A percentile compares a stretch with the other conserved stretches of the same genome.
These are phyloP conservation scores for Linum trigynum DNA, from an alignment of 345 rosid genomes.

Conservation along the genomic window DNA sequence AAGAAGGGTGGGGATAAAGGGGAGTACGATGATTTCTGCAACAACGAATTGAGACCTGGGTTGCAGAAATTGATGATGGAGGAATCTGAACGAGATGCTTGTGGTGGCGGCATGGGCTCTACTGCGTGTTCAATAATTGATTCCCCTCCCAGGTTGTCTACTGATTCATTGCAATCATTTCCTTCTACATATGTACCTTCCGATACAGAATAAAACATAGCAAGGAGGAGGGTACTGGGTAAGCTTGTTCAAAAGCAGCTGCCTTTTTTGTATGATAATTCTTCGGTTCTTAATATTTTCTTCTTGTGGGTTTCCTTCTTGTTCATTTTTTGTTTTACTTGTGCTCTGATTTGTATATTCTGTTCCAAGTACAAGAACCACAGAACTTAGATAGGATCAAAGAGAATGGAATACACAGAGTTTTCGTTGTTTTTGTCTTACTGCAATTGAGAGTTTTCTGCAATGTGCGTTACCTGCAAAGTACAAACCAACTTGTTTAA, in stretches of 20 bases:
- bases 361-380: constrained; percentile 20
- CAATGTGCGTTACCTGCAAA: no score
- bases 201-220: constrained; percentile 45
- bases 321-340: constrained; percentile 12
- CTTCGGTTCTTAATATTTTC: not conserved
- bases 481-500: no score
- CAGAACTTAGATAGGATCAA: constrained; percentile 13
- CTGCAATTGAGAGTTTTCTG: no score
- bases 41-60: constrained; percentile 62
- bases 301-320: constrained; percentile 1
- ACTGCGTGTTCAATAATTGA: constrained; percentile 1
- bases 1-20: constrained; percentile 75
- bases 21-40: constrained; percentile 81
- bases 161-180: not conserved
- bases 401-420: constrained; percentile 23
- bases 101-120: not conserved
- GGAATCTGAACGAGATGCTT: constrained; percentile 28
- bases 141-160: not conserved
- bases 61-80: constrained; percentile 55
- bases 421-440: no score
- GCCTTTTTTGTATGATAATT: constrained; percentile 22
- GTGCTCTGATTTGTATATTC: constrained; percentile 4
- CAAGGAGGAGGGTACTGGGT: constrained; percentile 25
- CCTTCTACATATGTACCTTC: constrained; percentile 44
- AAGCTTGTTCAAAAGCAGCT: constrained; percentile 12